Base-by-base conservation (phyloP, 495 filamentous ascomycete species). In the Hypoxylon fuscum region DNA sequence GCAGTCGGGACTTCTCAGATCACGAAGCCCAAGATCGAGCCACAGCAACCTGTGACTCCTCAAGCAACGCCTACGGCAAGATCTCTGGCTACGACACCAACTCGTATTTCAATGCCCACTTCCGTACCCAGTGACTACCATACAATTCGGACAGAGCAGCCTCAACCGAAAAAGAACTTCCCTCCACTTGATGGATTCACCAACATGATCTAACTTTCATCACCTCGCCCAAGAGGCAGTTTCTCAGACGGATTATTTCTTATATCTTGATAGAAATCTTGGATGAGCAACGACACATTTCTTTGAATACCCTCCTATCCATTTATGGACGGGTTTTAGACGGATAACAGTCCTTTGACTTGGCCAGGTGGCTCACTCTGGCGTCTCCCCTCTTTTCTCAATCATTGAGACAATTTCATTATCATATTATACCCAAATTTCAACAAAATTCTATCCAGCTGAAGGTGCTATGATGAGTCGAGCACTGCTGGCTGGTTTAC, bases 191-290 rank as follows among this genome's bases (percentile, higher is more conserved):
- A 74, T 18, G 69, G 67, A 32, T 64, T 69, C 20, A 62, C 74
- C n/a, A 78, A 78, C 63, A 81, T 80, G 76, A 78, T 78, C 45
- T 81, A 64, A 71, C 55, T 55, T n/a, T 46, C 14, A 22, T 32
- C 25, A 62, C 7, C 11, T 35, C 25, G 41, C 38, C n/a, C 34
- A 8, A 42, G 25, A 31, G 11, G 5, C 17, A 43, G 11, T 23
- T 25, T 14, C 53, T 43, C 32, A 10, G 9, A 46, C 35, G 25
- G 21, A 52, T 21, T 25, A 40, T 60, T 49, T 48, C 17, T 45
- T 53, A 51, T 58, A 25, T 45, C 51, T 49, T 15, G 43, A 23
- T 34, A 43, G 34, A 52, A 10, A 61, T 55, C 37, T 66, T 31
- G 31, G 54, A 58, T 27, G 58, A 61, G 52, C 55, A 62, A 62